Evolutionary conservation across 2,329 filamentous ascomycete genomes (phyloP).

Genomic region (Aspergillus pseudoterreus): DNA sequence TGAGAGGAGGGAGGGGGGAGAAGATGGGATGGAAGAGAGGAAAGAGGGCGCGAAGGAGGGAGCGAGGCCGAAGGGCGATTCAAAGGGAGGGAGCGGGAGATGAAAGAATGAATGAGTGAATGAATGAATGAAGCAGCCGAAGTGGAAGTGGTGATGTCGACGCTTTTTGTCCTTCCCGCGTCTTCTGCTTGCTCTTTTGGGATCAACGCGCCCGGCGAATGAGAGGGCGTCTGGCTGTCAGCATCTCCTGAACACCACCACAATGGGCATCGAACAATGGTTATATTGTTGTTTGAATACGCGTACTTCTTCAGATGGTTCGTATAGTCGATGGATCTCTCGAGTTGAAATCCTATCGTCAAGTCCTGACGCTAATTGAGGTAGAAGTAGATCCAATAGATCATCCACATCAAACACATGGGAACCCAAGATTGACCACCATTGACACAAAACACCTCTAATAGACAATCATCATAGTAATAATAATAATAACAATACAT

Average conservation of each 20-base stretch:
- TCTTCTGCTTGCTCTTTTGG: slow-evolving; percentile 1
- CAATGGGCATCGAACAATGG: neutral
- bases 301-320: too few relatives aligned
- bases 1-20: neutral
- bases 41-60: neutral
- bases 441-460: too few relatives aligned
- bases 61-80: neutral
- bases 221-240: slow-evolving; percentile 9
- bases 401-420: neutral
- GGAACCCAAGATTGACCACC: neutral
- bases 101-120: slow-evolving; percentile 1
- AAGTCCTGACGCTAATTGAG: too few relatives aligned
- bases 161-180: slow-evolving; percentile 6
- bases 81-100: neutral
- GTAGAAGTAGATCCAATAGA: neutral
- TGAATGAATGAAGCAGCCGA: slow-evolving; percentile 3
- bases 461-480: neutral
- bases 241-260: neutral
- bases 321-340: neutral
- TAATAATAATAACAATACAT: slow-evolving; percentile 11
- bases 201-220: slow-evolving; percentile 7
- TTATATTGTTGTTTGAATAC: too few relatives aligned
- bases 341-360: too few relatives aligned
- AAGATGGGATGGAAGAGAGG: neutral
- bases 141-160: slow-evolving; percentile 7